Conservation (phyloP, 345 rosid genomes). For the Barbarea vulgaris region DNA sequence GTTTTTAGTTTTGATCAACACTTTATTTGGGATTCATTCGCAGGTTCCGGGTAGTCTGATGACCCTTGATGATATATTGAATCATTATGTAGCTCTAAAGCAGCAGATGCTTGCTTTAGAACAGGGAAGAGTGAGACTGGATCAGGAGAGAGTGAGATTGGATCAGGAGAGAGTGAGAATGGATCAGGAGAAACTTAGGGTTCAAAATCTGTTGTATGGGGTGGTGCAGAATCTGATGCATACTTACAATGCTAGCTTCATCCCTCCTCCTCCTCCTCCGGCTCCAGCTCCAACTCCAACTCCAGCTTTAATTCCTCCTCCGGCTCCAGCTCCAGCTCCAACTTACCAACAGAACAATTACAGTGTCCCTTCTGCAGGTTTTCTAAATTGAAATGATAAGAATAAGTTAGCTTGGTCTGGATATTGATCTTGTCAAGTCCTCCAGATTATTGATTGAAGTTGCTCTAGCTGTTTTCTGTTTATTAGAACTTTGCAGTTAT, state of each 20-base stretch:
- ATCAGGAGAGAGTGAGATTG: constrained; percentile 54
- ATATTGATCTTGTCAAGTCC: neutral
- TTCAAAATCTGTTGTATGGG: constrained; percentile 33
- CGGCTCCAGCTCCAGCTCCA: neutral
- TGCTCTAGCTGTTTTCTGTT: neutral
- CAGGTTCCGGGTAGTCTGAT: constrained; percentile 79
- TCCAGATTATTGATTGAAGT: neutral
- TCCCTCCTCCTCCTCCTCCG: neutral
- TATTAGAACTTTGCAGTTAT: neutral
- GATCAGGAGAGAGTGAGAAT: constrained; percentile 58
- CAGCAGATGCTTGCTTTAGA: constrained; percentile 67
- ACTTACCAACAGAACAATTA: neutral
- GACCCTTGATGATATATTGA: constrained; percentile 63
- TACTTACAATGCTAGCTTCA: neutral
- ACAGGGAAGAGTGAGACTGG: constrained; percentile 62
- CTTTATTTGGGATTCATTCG: neutral
- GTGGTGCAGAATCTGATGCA: neutral
- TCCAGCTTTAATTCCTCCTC: neutral
- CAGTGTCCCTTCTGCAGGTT: constrained; percentile 8
- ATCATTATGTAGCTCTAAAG: constrained; percentile 70
- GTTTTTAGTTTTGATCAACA: neutral
- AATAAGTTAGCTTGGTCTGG: neutral
- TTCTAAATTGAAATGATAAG: neutral
- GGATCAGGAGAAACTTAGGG: constrained; percentile 68
- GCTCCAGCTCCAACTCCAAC: neutral